Percentiles rank a stretch among this genome's conserved stretches.
phyloP scores from a whole-genome alignment of 441 rosid species.

The Monsonia emarginata region DNA sequence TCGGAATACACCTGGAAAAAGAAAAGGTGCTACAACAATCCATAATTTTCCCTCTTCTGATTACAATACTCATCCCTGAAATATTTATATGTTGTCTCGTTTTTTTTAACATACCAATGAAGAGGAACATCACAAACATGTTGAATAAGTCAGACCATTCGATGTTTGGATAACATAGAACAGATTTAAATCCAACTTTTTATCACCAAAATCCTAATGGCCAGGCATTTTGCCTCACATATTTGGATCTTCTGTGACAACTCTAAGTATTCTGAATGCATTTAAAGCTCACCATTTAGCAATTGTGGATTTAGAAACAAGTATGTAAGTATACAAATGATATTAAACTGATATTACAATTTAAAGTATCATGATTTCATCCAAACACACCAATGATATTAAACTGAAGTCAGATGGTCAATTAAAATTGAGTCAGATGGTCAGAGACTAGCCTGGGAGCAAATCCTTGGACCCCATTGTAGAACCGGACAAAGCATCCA shows the following conservation, averaged over 20 bases:
- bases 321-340: neutral
- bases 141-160: too few species aligned
- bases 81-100: too few species aligned
- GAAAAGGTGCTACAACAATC: neutral
- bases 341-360: neutral
- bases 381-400: neutral
- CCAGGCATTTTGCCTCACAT: neutral
- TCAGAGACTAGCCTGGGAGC: conserved; percentile 55
- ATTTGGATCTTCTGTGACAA: neutral
- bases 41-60: neutral
- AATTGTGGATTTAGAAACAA: neutral
- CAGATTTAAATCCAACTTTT: neutral
- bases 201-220: too few species aligned
- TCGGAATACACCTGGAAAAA: neutral
- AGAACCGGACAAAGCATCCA: conserved; percentile 93
- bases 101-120: too few species aligned
- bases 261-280: neutral
- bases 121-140: too few species aligned
- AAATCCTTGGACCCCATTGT: conserved; percentile 97
- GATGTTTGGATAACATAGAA: neutral
- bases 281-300: neutral
- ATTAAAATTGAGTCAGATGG: conserved; percentile 8
- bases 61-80: too few species aligned
- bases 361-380: neutral
- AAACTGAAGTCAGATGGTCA: neutral